Conservation (phyloP, 2,329 filamentous ascomycete species). For the Pseudogymnoascus sp. region DNA sequence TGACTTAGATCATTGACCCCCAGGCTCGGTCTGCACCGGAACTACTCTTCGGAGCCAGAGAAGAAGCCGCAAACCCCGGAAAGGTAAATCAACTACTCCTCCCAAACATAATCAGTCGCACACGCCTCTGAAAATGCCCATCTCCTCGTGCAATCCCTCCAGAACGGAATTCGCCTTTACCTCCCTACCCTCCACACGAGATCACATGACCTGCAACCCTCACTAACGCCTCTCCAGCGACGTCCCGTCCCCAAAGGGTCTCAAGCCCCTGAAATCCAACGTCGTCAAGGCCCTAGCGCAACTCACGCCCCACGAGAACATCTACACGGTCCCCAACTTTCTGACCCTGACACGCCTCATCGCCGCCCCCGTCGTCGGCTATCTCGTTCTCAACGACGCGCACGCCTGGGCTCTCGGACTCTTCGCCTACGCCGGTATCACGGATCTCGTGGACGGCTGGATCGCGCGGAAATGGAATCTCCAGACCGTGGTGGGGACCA, state of each 20-base stretch:
- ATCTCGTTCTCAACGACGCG: constrained; percentile 76
- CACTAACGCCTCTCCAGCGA: neutral
- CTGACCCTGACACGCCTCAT: constrained; percentile 80
- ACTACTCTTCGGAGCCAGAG: constrained; percentile 1
- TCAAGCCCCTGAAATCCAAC: neutral
- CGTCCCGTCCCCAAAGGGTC: neutral
- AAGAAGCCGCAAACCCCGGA: neutral
- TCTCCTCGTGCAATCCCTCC: neutral
- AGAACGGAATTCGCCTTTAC: neutral
- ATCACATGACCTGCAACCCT: neutral
- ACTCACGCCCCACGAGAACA: constrained; percentile 64
- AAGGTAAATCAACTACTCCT: neutral
- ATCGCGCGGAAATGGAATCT: constrained; percentile 82
- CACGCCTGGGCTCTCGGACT: constrained; percentile 71
- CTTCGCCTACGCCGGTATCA: constrained; percentile 88
- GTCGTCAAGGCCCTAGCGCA: constrained; percentile 22
- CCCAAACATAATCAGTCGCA: neutral
- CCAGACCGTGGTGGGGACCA: constrained; percentile 87
- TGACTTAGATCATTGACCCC: neutral
- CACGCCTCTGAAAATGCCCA: neutral
- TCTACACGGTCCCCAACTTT: constrained; percentile 93
- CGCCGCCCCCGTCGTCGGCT: constrained; percentile 78
- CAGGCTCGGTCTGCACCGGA: neutral
- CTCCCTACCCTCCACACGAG: neutral
- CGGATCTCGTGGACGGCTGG: constrained; percentile 88